phyloP scores from a whole-genome alignment of 768 basidiomycete genomes.

The Lactifluus echinatus region DNA sequence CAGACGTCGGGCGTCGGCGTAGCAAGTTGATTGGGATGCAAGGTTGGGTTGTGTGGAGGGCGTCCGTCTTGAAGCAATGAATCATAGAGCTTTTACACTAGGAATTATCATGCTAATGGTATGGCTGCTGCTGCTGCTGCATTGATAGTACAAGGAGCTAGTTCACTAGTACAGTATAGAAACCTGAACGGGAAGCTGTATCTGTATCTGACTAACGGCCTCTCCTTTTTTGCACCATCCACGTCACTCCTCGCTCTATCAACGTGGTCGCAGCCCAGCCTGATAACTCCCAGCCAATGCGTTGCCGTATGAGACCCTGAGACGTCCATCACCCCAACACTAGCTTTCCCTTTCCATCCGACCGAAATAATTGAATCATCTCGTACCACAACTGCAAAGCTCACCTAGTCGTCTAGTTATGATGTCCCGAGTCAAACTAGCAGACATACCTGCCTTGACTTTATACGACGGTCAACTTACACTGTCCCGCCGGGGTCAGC shows the following conservation, averaged over 20 bases:
- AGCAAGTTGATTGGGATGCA: constrained; percentile 82
- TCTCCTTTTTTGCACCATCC: background rate
- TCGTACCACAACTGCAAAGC: background rate
- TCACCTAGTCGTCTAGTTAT: background rate
- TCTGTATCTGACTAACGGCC: background rate
- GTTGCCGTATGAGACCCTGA: constrained; percentile 2
- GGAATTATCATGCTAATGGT: background rate
- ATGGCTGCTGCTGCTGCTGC: background rate
- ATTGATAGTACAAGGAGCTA: background rate
- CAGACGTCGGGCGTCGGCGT: constrained; percentile 68
- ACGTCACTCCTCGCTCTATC: constrained; percentile 8
- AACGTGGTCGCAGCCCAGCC: constrained; percentile 11
- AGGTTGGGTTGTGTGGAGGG: constrained; percentile 61
- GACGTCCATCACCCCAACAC: background rate
- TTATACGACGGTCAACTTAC: constrained; percentile 70
- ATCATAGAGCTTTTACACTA: background rate
- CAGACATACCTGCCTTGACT: constrained; percentile 64
- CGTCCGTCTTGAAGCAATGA: constrained; percentile 36
- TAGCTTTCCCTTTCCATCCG: background rate
- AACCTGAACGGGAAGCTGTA: too few relatives aligned
- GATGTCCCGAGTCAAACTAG: constrained; percentile 70
- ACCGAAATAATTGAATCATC: background rate
- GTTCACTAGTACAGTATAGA: background rate
- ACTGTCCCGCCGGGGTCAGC: constrained; percentile 49
- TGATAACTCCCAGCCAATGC: background rate